These are phyloP conservation scores for Entophlyctis luteolus DNA, from an alignment of 192 early-diverging fungal species.

Conservation along the genomic window DNA sequence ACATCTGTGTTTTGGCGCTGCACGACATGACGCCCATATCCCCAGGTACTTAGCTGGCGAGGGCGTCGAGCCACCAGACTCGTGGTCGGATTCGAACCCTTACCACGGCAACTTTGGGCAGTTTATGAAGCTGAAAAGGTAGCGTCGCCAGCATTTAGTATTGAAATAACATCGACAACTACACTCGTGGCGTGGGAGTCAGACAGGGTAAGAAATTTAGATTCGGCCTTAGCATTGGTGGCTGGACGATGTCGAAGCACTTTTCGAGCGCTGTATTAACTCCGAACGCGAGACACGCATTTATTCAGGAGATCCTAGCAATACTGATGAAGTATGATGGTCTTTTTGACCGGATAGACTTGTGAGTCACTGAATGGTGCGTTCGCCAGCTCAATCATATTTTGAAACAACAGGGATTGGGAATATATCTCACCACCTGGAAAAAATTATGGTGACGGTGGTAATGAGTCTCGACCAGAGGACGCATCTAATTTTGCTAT, in stretches of 20 bases:
- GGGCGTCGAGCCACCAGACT: slow-evolving; percentile 39
- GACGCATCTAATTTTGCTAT: slow-evolving; percentile 77
- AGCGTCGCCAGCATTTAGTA: not conserved
- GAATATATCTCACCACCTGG: slow-evolving; percentile 47
- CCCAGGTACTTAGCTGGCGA: slow-evolving; percentile 25
- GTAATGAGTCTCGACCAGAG: slow-evolving; percentile 55
- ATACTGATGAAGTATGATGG: slow-evolving; percentile 37
- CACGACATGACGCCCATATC: no score
- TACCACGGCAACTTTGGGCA: slow-evolving; percentile 50
- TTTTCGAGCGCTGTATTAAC: slow-evolving; percentile 48
- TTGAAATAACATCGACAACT: not conserved
- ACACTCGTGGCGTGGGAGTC: not conserved
- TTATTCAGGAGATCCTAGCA: slow-evolving; percentile 33
- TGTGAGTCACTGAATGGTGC: slow-evolving; percentile 13
- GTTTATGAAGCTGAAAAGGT: slow-evolving; percentile 46
- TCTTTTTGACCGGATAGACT: slow-evolving; percentile 43
- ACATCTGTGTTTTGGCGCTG: not conserved
- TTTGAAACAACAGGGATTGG: slow-evolving; percentile 37
- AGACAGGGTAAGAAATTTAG: slow-evolving; percentile 39
- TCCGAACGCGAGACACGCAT: slow-evolving; percentile 22
- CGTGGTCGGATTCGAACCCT: slow-evolving; percentile 27
- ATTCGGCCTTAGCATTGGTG: slow-evolving; percentile 47
- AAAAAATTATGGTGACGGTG: slow-evolving; percentile 46
- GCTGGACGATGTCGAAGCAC: slow-evolving; percentile 46
- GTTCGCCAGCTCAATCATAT: not conserved